These are phyloP conservation scores for Laguncularia racemosa DNA, from an alignment of 345 rosid genomes.

Conservation along the genomic window DNA sequence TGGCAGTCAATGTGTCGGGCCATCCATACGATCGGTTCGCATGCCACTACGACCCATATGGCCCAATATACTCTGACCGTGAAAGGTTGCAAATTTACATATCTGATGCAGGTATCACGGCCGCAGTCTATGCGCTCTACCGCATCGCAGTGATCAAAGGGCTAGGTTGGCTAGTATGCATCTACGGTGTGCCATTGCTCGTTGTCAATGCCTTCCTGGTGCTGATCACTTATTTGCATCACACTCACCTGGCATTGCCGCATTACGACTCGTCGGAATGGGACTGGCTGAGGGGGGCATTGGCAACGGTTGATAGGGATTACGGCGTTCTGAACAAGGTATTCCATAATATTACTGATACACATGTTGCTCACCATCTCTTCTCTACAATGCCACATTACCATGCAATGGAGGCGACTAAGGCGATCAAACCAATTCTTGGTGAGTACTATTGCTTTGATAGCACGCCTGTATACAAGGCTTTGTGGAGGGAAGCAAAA, in stretches of 20 bases:
- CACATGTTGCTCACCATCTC: conserved; percentile 13
- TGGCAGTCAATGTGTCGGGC: conserved; percentile 6
- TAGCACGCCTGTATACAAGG: conserved; percentile 6
- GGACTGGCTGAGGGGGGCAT: conserved; percentile 10
- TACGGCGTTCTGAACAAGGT: not conserved
- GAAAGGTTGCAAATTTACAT: conserved; percentile 2
- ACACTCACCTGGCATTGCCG: conserved; percentile 3
- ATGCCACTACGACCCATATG: conserved; percentile 5
- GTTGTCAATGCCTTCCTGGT: conserved; percentile 1
- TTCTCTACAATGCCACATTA: conserved; percentile 9
- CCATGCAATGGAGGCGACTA: conserved; percentile 10
- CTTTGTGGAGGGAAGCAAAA: conserved; percentile 14
- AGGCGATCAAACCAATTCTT: conserved; percentile 11
- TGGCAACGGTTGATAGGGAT: conserved; percentile 1
- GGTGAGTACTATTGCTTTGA: conserved; percentile 11
- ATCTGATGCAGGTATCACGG: not conserved
- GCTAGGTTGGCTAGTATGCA: not conserved
- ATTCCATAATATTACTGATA: conserved; percentile 11
- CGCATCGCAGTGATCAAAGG: not conserved
- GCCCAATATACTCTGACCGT: conserved; percentile 1
- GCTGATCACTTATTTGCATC: conserved; percentile 6
- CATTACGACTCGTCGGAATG: not conserved
- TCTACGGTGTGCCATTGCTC: not conserved
- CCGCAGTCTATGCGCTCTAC: not conserved
- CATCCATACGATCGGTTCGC: not conserved